These are phyloP conservation scores for Begonia fuchsioides DNA, from an alignment of 306 rosid genomes.

Conservation along the genomic window DNA sequence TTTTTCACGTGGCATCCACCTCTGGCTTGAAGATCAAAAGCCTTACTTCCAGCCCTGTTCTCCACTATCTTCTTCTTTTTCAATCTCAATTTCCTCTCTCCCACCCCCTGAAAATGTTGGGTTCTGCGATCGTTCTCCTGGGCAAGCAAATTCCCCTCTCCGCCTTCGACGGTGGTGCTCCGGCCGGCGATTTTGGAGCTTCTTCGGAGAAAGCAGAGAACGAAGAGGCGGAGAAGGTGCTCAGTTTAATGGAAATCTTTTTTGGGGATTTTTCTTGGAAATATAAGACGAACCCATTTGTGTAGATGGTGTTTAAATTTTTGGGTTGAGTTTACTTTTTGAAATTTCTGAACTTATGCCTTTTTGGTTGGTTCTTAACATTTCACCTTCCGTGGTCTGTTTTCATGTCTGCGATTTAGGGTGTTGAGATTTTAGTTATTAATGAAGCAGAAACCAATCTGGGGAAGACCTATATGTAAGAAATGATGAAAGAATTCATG, in stretches of 20 bases:
- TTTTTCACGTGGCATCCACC: conserved; percentile 52
- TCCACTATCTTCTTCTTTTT: background rate
- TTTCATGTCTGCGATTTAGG: no score
- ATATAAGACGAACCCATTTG: conserved; percentile 12
- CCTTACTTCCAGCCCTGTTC: conserved; percentile 13
- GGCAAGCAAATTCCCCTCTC: conserved; percentile 55
- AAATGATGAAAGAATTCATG: no score
- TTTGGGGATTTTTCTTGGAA: conserved; percentile 1
- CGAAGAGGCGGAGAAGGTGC: conserved; percentile 6
- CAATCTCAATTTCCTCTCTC: background rate
- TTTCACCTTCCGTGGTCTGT: no score
- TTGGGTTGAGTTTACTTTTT: background rate
- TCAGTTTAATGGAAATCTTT: background rate
- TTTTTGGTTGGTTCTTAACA: no score
- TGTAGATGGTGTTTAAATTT: conserved; percentile 1
- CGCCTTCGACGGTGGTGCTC: conserved; percentile 15
- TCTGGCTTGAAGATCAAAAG: conserved; percentile 51
- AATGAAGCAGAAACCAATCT: conserved; percentile 2
- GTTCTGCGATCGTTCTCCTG: conserved; percentile 57
- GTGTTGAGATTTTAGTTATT: no score
- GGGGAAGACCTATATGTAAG: conserved; percentile 8
- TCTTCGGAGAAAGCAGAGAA: conserved; percentile 4
- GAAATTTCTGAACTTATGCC: no score
- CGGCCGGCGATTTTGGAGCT: conserved; percentile 5
- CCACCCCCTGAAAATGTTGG: conserved; percentile 12